Conservation (phyloP, 2,329 filamentous ascomycete genomes). For the Lachnellula arida region DNA sequence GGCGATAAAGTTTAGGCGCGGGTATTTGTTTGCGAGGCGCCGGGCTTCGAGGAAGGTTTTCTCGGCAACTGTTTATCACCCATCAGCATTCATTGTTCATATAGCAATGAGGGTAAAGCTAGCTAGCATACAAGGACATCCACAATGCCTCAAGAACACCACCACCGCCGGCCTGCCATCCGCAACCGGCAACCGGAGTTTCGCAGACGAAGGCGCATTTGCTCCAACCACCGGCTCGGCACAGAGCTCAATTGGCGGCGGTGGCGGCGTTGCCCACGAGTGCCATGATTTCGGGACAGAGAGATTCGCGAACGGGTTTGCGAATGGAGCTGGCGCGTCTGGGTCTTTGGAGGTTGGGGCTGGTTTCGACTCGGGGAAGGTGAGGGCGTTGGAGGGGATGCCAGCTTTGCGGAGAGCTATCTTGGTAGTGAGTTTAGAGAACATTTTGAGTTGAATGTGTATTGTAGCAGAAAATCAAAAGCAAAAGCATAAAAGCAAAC, state of each 20-base stretch:
- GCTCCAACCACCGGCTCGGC: constrained; percentile 21
- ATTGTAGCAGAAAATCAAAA: neutral
- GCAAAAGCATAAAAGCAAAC: neutral
- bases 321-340: constrained; percentile 17
- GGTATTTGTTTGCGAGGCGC: constrained; percentile 47
- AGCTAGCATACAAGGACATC: constrained; percentile 62
- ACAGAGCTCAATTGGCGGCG: constrained; percentile 25
- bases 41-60: constrained; percentile 58
- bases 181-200: constrained; percentile 40
- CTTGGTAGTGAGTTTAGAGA: constrained; percentile 30
- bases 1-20: constrained; percentile 52
- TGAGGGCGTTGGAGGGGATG: constrained; percentile 24
- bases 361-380: constrained; percentile 8
- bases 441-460: constrained; percentile 17
- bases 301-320: constrained; percentile 28
- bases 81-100: neutral
- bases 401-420: constrained; percentile 31
- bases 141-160: constrained; percentile 67
- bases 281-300: constrained; percentile 26
- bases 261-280: constrained; percentile 27
- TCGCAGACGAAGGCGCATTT: constrained; percentile 20
- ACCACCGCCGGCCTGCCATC: constrained; percentile 53
- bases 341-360: constrained; percentile 13
- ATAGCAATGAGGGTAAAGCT: neutral
- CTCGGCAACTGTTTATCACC: constrained; percentile 52